Evolutionary conservation across 441 rosid genomes (phyloP), one percentile per base, ranked within the genome.

Genomic region (Adansonia grandidieri): DNA sequence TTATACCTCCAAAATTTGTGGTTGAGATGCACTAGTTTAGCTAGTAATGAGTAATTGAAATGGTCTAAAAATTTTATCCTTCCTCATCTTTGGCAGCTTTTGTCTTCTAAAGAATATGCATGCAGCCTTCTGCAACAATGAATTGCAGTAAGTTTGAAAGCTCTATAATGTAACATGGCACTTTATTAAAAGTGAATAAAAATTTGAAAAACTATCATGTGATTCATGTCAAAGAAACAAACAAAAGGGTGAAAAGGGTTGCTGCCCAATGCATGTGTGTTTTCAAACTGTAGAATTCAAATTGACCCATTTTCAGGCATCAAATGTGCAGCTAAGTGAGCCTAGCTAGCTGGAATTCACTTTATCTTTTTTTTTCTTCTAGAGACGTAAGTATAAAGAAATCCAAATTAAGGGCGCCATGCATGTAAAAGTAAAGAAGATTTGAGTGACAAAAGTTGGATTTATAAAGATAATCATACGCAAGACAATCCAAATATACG

Each of bases 111-210:
- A 19, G 54, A 24, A 24, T 45, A 67, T 17, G 11, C 9, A 45
- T 11, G 57, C 73, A 68, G 73, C 73, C 73, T 68, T 68, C 37
- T 68, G 17, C 57, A 19, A 37, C 9, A 45, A 68, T 19, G 37
- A 20, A 20, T 19, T 47, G 73, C 73, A 45, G 73, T 40, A 45
- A 45, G 72, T 47, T 45, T 45, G 72, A 19, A 68, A 68, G 72
- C 5, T 45, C 9, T 45, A 47, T 47, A 24, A 45, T 20, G 51
- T 19, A 19, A 20, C 54, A 8, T 9, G 28, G 9, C 3, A n/a
- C 32, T 60, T 20, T 20, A 68, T 68, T 11, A 40, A 47, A 68
- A 68, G 40, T 20, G 53, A 69, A 69, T 47, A 40, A 8, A 6
- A 19, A 11, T 69, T 48, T 20, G 42, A 48, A 47, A 48, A 60